Conservation (phyloP, 306 rosid species). For the Dalbergia oliveri region DNA sequence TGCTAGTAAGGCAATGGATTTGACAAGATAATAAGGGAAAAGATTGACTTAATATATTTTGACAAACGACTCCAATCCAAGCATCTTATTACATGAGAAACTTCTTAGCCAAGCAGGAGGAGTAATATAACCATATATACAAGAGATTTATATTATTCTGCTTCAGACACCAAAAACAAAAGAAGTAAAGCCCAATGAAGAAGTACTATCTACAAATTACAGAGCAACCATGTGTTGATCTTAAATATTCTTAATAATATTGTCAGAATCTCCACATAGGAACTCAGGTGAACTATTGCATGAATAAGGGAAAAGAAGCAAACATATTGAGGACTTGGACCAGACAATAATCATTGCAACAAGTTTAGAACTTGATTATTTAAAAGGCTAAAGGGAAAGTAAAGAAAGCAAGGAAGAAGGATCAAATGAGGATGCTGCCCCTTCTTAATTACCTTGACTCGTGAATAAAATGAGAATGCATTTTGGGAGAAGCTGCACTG, state of each 20-base stretch:
- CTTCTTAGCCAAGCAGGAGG: conserved; percentile 37
- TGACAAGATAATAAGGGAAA: conserved; percentile 8
- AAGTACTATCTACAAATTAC: conserved; percentile 15
- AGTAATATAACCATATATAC: conserved; percentile 8
- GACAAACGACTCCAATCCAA: neutral
- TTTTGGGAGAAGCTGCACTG: conserved; percentile 83
- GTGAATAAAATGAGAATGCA: conserved; percentile 72
- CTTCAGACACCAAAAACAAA: neutral
- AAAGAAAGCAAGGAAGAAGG: conserved; percentile 10
- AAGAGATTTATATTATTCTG: conserved; percentile 18
- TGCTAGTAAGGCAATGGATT: conserved; percentile 29
- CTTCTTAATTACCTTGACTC: conserved; percentile 69
- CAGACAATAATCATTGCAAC: conserved; percentile 1
- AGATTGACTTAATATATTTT: neutral
- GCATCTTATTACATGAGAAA: conserved; percentile 26
- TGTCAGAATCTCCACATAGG: neutral
- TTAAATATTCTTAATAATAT: conserved; percentile 16
- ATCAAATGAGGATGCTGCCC: conserved; percentile 36
- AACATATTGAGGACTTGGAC: conserved; percentile 11
- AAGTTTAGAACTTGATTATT: conserved; percentile 15
- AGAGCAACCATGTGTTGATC: conserved; percentile 15
- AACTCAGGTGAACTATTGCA: conserved; percentile 23
- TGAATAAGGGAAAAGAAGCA: neutral
- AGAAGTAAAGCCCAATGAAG: conserved; percentile 11
- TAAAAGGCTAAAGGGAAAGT: neutral